phyloP scores from a whole-genome alignment of 306 rosid species.

The Potentilla sterilis region DNA sequence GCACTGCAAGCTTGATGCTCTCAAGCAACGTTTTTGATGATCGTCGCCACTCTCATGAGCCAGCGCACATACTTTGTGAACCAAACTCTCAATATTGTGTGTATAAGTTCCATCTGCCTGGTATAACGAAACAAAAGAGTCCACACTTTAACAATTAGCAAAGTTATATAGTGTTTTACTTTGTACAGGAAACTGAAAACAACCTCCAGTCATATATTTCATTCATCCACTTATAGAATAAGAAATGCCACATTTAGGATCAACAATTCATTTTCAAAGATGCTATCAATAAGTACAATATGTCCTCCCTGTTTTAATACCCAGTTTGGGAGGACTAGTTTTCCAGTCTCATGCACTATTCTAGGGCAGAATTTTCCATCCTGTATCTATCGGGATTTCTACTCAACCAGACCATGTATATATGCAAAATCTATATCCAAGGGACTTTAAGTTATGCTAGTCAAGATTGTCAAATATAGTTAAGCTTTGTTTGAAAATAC shows the following conservation, averaged over 20 bases:
- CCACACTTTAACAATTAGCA: not conserved
- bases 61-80: slow-evolving; percentile 64
- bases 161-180: not conserved
- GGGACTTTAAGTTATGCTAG: not conserved
- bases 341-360: not conserved
- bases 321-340: not conserved
- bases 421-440: not conserved
- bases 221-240: slow-evolving; percentile 4
- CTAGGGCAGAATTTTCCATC: not conserved
- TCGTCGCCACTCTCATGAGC: slow-evolving; percentile 61
- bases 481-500: not conserved
- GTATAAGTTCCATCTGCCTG: slow-evolving; percentile 86
- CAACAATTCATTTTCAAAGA: not conserved
- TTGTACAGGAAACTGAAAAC: not conserved
- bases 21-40: slow-evolving; percentile 51
- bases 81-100: slow-evolving; percentile 76
- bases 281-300: not conserved
- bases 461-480: not conserved
- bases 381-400: not conserved
- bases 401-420: not conserved
- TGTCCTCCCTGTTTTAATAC: not conserved
- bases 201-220: not conserved
- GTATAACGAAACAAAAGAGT: slow-evolving; percentile 23
- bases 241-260: not conserved
- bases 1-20: slow-evolving; percentile 96